Conservation (phyloP, 768 basidiomycete genomes). For the Harrya chromipes region DNA sequence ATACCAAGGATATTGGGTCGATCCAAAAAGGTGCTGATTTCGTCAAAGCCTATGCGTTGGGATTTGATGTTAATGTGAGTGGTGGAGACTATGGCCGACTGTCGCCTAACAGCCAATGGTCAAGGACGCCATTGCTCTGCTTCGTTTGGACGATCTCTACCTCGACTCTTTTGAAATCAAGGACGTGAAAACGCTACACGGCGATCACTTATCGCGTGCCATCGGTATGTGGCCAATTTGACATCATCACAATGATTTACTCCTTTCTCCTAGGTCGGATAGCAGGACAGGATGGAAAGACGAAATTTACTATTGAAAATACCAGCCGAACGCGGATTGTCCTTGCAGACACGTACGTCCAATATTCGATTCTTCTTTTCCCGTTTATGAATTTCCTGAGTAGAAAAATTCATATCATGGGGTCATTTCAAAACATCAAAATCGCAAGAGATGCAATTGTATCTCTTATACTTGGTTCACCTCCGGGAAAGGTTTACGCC, state of each 20-base stretch:
- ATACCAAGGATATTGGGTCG: constrained; percentile 89
- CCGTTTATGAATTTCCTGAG: constrained; percentile 8
- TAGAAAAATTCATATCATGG: constrained; percentile 98
- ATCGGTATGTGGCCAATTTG: constrained; percentile 59
- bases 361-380: neutral
- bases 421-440: constrained; percentile 98
- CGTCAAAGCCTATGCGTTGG: constrained; percentile 89
- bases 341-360: constrained; percentile 89
- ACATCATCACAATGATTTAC: neutral
- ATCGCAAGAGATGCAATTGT: constrained; percentile 95
- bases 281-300: constrained; percentile 98
- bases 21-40: constrained; percentile 98
- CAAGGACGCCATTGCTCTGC: constrained; percentile 92
- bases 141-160: constrained; percentile 94
- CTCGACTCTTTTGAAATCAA: constrained; percentile 99
- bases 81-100: neutral
- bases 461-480: constrained; percentile 90
- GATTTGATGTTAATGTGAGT: constrained; percentile 91
- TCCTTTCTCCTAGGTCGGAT: constrained; percentile 68
- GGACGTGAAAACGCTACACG: constrained; percentile 96
- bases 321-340: constrained; percentile 96
- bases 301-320: constrained; percentile 98
- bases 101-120: constrained; percentile 1
- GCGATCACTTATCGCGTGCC: constrained; percentile 96
- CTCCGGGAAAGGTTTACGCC: constrained; percentile 92